Base-by-base conservation (phyloP, 2,329 filamentous ascomycete genomes). In the Botrytis aclada region DNA sequence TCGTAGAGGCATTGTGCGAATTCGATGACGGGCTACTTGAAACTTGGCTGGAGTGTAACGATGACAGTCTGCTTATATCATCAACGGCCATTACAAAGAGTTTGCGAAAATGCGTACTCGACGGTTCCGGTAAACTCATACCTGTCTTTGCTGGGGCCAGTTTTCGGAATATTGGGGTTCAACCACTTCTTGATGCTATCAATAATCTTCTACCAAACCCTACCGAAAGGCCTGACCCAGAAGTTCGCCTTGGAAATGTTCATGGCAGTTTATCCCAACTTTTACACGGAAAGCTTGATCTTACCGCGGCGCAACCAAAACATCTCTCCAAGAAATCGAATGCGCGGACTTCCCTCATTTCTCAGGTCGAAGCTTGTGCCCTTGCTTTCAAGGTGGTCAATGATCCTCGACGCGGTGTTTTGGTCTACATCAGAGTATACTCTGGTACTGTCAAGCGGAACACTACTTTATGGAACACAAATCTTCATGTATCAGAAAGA, bases 351-450 rank as follows among this genome's bases (percentile, higher is more conserved):
- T 84, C 81, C 82, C 83, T 82, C 80, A 84, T 80, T 70, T 77
- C 75, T 62, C 79, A 80, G 18, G 88, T 98, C 1, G 85, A 89
- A 76, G 87, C 87, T 45, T 93, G 90, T 77, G 90, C 90, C 2
- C 82, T 93, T 37, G 91, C 91, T 12, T 99, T 98, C 87, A 99
- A 99, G 82, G 96, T 98, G 9, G 94, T 96, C 76, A 92, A 95
- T 76, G 95, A 98, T 79, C 85, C 92, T 14, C 92, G 92, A 76
- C 90, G 94, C 72, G 96, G 96, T 29, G 91, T 97, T 71, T 86
- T 98, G 74, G 94, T 97, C 75, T 98, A 97, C 80, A 91, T 98
- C 16, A 90, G 96, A 58, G 93, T 98, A 12, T 98, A 98, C 82
- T 93, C 94, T 39, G 96, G 96, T 16, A 88, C 89, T 2, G 84